phyloP scores from a whole-genome alignment of 179 eudicot genomes.

The Nepenthes alata region DNA sequence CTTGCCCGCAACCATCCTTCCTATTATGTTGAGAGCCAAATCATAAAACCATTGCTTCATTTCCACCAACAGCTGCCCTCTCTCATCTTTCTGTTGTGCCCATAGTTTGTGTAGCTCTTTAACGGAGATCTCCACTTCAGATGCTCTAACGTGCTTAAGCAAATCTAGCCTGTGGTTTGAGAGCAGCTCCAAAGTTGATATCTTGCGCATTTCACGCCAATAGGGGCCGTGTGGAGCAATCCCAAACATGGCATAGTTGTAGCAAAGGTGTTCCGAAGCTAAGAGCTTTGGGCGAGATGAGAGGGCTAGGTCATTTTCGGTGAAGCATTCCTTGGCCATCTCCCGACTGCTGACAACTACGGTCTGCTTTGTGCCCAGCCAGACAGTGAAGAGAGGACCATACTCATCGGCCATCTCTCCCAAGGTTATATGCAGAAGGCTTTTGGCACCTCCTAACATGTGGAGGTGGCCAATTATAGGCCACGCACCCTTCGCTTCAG shows the following conservation, averaged over 20 bases:
- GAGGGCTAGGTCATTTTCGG: conserved; percentile 2
- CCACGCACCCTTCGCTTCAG: conserved; percentile 2
- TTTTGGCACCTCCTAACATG: background rate
- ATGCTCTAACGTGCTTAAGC: background rate
- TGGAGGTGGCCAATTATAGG: conserved; percentile 3
- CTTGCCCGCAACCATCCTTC: conserved; percentile 22
- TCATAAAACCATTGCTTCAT: conserved; percentile 23
- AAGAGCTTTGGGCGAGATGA: conserved; percentile 3
- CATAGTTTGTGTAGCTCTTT: background rate
- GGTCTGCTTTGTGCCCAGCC: background rate
- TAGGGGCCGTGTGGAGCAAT: conserved; percentile 8
- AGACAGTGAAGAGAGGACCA: background rate
- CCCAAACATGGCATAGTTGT: conserved; percentile 9
- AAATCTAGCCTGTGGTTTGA: conserved; percentile 1
- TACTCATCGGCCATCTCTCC: background rate
- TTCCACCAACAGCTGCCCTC: conserved; percentile 4
- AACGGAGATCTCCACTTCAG: background rate
- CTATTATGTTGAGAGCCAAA: conserved; percentile 14
- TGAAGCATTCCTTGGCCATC: conserved; percentile 1
- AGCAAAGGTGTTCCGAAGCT: conserved; percentile 2
- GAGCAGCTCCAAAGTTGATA: background rate
- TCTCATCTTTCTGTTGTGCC: background rate
- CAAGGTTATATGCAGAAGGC: background rate
- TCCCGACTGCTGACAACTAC: conserved; percentile 1
- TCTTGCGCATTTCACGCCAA: conserved; percentile 7